phyloP scores from a whole-genome alignment of 176 grass and related monocot genomes.

The Eragrostis curvula region DNA sequence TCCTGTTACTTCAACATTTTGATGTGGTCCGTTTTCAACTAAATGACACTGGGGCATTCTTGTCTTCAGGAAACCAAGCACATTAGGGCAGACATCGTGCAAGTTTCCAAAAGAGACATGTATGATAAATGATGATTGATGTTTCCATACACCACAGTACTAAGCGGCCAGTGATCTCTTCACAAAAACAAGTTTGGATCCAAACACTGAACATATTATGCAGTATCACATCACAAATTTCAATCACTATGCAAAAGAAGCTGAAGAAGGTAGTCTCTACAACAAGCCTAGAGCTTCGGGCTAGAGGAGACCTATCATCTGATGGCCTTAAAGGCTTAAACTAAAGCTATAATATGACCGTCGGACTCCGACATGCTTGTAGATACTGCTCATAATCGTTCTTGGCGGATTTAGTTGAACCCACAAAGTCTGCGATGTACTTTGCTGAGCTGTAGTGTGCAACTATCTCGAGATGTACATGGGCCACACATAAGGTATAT shows the following conservation, averaged over 20 bases:
- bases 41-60: too few relatives aligned
- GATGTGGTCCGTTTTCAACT: too few relatives aligned
- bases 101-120: too few relatives aligned
- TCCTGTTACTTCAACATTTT: too few relatives aligned
- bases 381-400: not conserved
- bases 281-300: too few relatives aligned
- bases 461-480: slow-evolving; percentile 67
- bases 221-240: not conserved
- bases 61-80: too few relatives aligned
- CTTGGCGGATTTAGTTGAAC: slow-evolving; percentile 34
- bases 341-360: slow-evolving; percentile 2
- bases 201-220: not conserved
- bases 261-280: too few relatives aligned
- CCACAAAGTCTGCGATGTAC: slow-evolving; percentile 55
- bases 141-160: not conserved
- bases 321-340: slow-evolving; percentile 13
- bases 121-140: too few relatives aligned
- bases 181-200: not conserved
- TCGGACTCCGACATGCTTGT: not conserved
- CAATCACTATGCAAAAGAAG: not conserved
- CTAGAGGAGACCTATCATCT: too few relatives aligned
- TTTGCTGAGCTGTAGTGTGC: slow-evolving; percentile 68
- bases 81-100: not conserved
- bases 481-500: slow-evolving; percentile 97
- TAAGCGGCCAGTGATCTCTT: not conserved